These are phyloP conservation scores for Nakazawaea wyomingensis DNA, from an alignment of 805 yeast species.

Conservation along the genomic window DNA sequence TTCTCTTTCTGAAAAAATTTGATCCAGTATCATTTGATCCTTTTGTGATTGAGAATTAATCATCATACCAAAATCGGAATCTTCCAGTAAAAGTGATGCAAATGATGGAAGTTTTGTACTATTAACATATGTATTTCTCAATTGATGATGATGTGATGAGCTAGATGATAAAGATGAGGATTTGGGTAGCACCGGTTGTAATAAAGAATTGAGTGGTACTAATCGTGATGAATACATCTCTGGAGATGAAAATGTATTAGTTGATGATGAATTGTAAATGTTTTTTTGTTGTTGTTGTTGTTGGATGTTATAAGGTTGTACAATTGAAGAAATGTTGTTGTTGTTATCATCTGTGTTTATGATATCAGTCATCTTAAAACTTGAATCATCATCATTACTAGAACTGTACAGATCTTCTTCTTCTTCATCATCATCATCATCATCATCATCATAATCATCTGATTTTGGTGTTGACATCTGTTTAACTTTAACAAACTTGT, in stretches of 20 bases:
- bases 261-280: not conserved
- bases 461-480: conserved; percentile 6
- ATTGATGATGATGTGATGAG: too few species aligned
- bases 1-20: conserved; percentile 5
- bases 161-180: not conserved
- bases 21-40: not conserved
- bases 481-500: conserved; percentile 11
- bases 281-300: not conserved
- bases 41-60: not conserved
- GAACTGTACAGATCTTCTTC: not conserved
- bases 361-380: conserved; percentile 9
- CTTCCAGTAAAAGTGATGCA: conserved; percentile 18
- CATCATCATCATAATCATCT: conserved; percentile 6
- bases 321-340: not conserved
- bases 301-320: not conserved
- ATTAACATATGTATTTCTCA: too few species aligned
- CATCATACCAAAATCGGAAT: conserved; percentile 21
- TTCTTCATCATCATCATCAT: conserved; percentile 2
- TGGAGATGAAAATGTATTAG: not conserved
- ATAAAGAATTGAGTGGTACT: conserved; percentile 41
- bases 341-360: conserved; percentile 3
- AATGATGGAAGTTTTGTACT: conserved; percentile 12
- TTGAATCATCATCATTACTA: not conserved
- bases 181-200: conserved; percentile 16
- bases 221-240: conserved; percentile 28